Base-by-base conservation (phyloP, 352 stramenopile species). In the Phytophthora hibernalis region DNA sequence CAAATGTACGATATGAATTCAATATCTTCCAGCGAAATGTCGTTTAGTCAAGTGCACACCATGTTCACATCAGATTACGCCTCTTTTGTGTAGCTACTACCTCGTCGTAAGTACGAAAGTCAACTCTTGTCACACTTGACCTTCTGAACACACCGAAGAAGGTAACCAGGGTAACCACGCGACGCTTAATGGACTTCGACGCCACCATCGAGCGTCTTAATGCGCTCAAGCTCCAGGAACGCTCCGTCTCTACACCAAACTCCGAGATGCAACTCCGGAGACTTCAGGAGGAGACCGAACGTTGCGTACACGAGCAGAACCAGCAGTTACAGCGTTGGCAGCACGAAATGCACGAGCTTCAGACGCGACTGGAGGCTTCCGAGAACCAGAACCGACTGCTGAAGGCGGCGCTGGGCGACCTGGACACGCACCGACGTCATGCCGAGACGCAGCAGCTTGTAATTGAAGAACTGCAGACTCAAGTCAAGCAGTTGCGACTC, bases 161-260 rank as follows among this genome's bases (percentile, higher is more conserved):
- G 63, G 61, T 40, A 56, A 61, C 50, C 22, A 48, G 28, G 63
- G 61, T 40, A 56, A 61, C 50, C 22, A 48, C 20, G 42, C 50
- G 60, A 68, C 49, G 50, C 20, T 53, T 54, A 30, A 78, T 89
- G 70, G 79, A 85, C 60, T 75, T 92, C 28, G 82, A 91, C 73
- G 78, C 76, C 20, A 81, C 83, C 18, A 91, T 93, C 69, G 81
- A 91, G 79, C 81, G 83, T 18, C 70, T 93, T 7, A 84, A 88
- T 67, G 79, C 82, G 54, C 79, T 93, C 24, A 89, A 90, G 68
- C 70, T 93, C 44, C 82, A 91, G 53, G 79, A 88, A 31, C 51
- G 52, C 16, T 8, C 63, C 0, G 52, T 21, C 10, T 13, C 35
- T 21, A n/a, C 50, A 10, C 24, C 37, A 0, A 74, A 6, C 69